These are phyloP conservation scores for Aspergillus leporis DNA, from an alignment of 495 filamentous ascomycete species.

Conservation along the genomic window DNA sequence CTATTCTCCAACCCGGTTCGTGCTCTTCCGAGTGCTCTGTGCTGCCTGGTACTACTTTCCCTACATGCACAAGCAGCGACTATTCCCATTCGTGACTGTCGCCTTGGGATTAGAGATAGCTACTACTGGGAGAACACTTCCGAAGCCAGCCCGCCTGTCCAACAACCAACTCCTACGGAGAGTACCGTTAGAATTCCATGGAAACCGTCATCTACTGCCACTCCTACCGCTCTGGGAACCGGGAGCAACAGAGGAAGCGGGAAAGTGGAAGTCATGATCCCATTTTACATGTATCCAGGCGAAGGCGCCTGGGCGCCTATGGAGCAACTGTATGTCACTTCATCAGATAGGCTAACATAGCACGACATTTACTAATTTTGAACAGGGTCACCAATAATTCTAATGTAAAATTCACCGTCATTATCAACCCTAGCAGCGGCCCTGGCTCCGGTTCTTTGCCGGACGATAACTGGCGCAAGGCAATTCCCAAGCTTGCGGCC, in stretches of 20 bases:
- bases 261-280: constrained; percentile 28
- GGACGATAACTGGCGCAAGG: constrained; percentile 35
- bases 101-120: background rate
- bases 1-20: background rate
- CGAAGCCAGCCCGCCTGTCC: background rate
- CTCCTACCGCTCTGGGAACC: background rate
- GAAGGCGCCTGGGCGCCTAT: constrained; percentile 37
- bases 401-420: constrained; percentile 35
- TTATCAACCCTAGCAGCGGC: constrained; percentile 47
- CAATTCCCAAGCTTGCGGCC: constrained; percentile 30
- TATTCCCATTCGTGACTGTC: background rate
- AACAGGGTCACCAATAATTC: constrained; percentile 25
- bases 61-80: background rate
- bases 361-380: background rate
- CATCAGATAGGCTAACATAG: background rate
- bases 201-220: background rate
- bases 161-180: too few species aligned
- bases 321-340: constrained; percentile 18
- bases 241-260: background rate
- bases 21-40: background rate
- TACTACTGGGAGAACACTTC: background rate
- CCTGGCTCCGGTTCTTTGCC: constrained; percentile 34
- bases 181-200: too few species aligned
- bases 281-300: constrained; percentile 41
- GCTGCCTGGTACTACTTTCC: background rate